Conservation (phyloP, 768 basidiomycete genomes). For the Tricholoma matsutake region DNA sequence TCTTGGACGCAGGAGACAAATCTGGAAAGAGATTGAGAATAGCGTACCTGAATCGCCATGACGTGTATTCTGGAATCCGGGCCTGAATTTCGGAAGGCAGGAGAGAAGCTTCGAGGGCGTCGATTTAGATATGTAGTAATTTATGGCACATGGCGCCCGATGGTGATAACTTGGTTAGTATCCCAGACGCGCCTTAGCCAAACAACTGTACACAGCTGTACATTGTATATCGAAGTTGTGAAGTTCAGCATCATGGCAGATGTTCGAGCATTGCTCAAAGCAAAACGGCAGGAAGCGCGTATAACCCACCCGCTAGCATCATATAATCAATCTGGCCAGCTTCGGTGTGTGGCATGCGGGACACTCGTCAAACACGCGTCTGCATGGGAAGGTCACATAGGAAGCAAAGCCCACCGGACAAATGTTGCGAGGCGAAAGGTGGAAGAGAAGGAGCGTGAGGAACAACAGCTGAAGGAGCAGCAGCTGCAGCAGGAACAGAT, state of each 20-base stretch:
- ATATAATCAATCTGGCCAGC: conserved; percentile 62
- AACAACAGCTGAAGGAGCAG: conserved; percentile 32
- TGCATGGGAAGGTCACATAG: conserved; percentile 87
- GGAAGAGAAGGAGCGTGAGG: conserved; percentile 44
- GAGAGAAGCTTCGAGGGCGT: too few species aligned
- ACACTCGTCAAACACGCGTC: conserved; percentile 67
- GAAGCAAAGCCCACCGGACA: conserved; percentile 74
- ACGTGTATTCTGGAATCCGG: too few species aligned
- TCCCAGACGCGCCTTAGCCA: background rate
- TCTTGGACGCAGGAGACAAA: too few species aligned
- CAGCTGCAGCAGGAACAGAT: conserved; percentile 27
- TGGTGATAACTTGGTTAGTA: too few species aligned
- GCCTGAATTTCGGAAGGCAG: too few species aligned
- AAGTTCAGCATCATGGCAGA: conserved; percentile 63
- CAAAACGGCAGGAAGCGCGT: conserved; percentile 75
- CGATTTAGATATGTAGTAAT: too few species aligned
- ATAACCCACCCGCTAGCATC: conserved; percentile 72
- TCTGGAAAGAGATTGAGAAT: too few species aligned
- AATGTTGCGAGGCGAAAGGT: conserved; percentile 59
- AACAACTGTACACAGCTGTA: background rate
- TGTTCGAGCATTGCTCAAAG: conserved; percentile 75
- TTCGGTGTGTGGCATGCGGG: conserved; percentile 67
- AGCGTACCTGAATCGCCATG: too few species aligned
- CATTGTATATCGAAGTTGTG: background rate
- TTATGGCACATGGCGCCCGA: too few species aligned